phyloP scores from a whole-genome alignment of 129 eudicot genomes.

The Lactuca sativa region DNA sequence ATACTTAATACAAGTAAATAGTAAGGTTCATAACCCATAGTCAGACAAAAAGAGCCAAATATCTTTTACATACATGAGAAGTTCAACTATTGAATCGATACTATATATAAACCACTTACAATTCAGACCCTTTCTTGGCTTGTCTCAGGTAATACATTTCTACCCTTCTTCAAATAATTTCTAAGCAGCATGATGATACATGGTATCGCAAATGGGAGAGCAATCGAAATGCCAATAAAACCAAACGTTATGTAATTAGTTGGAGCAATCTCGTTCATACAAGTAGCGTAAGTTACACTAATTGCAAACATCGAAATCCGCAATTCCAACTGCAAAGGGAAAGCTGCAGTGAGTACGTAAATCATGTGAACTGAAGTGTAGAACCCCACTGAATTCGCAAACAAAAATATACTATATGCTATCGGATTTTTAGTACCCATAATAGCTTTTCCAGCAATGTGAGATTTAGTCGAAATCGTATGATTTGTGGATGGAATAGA shows the following conservation, averaged over 20 bases:
- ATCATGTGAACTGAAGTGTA: slow-evolving; percentile 34
- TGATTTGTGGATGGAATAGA: not conserved
- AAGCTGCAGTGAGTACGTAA: slow-evolving; percentile 27
- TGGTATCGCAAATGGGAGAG: slow-evolving; percentile 18
- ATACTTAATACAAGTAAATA: no score
- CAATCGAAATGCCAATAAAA: slow-evolving; percentile 14
- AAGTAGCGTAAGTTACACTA: slow-evolving; percentile 19
- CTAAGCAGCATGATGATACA: not conserved
- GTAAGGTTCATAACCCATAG: not conserved
- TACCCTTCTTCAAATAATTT: not conserved
- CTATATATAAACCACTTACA: not conserved
- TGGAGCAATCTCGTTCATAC: slow-evolving; percentile 34
- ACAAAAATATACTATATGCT: slow-evolving; percentile 21
- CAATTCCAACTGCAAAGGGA: slow-evolving; percentile 44
- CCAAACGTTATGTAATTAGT: not conserved
- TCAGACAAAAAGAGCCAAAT: not conserved
- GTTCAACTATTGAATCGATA: no score
- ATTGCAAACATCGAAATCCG: slow-evolving; percentile 27
- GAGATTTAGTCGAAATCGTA: not conserved
- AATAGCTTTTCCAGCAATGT: slow-evolving; percentile 35
- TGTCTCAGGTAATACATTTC: not conserved
- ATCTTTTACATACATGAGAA: no score
- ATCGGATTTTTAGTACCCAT: slow-evolving; percentile 23
- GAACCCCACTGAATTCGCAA: slow-evolving; percentile 40
- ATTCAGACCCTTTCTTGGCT: slow-evolving; percentile 10